Evolutionary conservation across 202 grass and related monocot genomes (phyloP).

Genomic region (Bolboschoenoplectus hybrid): DNA sequence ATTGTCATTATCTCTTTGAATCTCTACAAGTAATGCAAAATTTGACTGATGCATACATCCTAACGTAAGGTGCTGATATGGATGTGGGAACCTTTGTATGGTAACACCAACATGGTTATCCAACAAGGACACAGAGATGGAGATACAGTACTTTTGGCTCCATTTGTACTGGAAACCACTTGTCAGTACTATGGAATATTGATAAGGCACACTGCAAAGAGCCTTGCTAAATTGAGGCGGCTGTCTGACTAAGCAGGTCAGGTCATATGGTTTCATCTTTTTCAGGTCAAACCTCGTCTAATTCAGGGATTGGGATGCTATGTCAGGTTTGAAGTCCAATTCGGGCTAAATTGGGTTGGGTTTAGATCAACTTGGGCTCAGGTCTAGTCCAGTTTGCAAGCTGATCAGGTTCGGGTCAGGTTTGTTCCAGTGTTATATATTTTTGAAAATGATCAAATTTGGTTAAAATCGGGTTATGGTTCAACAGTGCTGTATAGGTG

Average conservation of each 20-base stretch:
- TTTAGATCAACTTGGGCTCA: not conserved
- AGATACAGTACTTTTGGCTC: not conserved
- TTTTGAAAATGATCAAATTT: not conserved
- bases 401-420: not conserved
- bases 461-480: not conserved
- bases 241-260: not conserved
- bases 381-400: not conserved
- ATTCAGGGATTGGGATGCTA: not conserved
- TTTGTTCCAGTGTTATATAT: not conserved
- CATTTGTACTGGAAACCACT: not conserved
- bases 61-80: not conserved
- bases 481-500: not conserved
- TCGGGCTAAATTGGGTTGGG: not conserved
- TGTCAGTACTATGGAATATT: not conserved
- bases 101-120: not conserved
- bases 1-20: slow-evolving; percentile 21
- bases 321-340: not conserved
- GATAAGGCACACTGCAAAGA: not conserved
- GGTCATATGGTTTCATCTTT: not conserved
- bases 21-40: slow-evolving; percentile 15
- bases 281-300: not conserved
- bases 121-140: not conserved
- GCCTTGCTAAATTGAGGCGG: not conserved
- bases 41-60: not conserved
- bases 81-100: not conserved